Percentiles rank a stretch among this genome's conserved stretches.
phyloP scores from a whole-genome alignment of 345 rosid genomes.

The Iberis pinnata region DNA sequence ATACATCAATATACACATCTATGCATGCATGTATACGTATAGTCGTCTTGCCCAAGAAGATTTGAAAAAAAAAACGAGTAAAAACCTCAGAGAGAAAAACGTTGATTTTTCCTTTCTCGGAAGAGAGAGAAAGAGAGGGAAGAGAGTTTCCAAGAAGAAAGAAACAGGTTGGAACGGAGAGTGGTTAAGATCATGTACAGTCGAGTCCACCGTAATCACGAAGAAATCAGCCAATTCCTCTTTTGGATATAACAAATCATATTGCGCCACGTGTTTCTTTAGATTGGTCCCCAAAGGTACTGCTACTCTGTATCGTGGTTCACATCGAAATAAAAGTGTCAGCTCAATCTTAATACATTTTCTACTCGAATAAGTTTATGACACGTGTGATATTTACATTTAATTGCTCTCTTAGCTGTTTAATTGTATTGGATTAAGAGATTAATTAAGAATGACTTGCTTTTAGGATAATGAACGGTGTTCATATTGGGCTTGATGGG shows the following conservation, averaged over 20 bases:
- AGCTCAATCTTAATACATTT: conserved; percentile 7
- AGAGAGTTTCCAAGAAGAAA: conserved; percentile 26
- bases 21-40: conserved; percentile 18
- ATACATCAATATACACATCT: conserved; percentile 10
- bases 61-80: conserved; percentile 10
- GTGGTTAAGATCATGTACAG: conserved; percentile 14
- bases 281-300: background rate
- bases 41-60: conserved; percentile 16
- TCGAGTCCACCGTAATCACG: conserved; percentile 24
- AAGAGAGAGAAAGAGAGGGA: conserved; percentile 4
- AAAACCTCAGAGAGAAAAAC: conserved; percentile 36
- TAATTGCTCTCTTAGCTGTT: too few relatives aligned
- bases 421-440: too few relatives aligned
- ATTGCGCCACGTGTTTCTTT: conserved; percentile 12
- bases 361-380: background rate
- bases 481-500: conserved; percentile 24
- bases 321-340: conserved; percentile 18
- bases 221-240: background rate
- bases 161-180: conserved; percentile 36
- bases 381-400: too few relatives aligned
- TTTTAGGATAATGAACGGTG: conserved; percentile 17
- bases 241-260: background rate
- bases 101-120: conserved; percentile 25
- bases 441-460: background rate
- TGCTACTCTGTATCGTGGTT: conserved; percentile 20